Percentiles rank a stretch among this genome's conserved stretches.
These are phyloP conservation scores for Boletus eberwhitei DNA, from an alignment of 768 basidiomycete genomes.

Conservation along the genomic window DNA sequence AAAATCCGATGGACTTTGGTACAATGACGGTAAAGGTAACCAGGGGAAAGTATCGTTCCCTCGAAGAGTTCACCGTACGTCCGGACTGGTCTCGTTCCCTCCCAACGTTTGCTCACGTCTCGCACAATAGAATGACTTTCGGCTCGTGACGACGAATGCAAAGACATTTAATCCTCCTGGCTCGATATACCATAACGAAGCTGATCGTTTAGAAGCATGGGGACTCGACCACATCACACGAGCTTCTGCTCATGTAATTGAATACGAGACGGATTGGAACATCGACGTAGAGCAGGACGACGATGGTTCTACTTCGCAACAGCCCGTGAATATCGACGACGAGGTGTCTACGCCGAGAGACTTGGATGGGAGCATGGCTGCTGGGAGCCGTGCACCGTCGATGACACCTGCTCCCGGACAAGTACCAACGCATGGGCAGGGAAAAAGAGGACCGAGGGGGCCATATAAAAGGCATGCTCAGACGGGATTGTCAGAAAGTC, in stretches of 20 bases:
- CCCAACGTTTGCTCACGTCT: not conserved
- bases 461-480: conserved; percentile 53
- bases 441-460: conserved; percentile 46
- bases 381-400: conserved; percentile 46
- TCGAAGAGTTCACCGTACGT: conserved; percentile 77
- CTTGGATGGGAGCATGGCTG: conserved; percentile 39
- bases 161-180: conserved; percentile 75
- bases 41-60: conserved; percentile 69
- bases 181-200: conserved; percentile 71
- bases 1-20: conserved; percentile 89
- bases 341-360: conserved; percentile 43
- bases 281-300: conserved; percentile 73
- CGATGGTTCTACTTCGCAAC: conserved; percentile 24
- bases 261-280: conserved; percentile 82
- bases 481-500: conserved; percentile 38
- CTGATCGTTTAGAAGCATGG: conserved; percentile 66
- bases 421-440: not conserved
- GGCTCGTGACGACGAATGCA: conserved; percentile 69
- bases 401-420: conserved; percentile 36
- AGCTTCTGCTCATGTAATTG: conserved; percentile 69
- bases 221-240: conserved; percentile 72
- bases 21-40: conserved; percentile 80
- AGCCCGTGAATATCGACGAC: conserved; percentile 36
- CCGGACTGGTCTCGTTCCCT: not conserved
- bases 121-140: conserved; percentile 54